Evolutionary conservation across 2,329 filamentous ascomycete genomes (phyloP), one percentile per base, ranked within the genome.

Genomic region (Cladophialophora bantiana): DNA sequence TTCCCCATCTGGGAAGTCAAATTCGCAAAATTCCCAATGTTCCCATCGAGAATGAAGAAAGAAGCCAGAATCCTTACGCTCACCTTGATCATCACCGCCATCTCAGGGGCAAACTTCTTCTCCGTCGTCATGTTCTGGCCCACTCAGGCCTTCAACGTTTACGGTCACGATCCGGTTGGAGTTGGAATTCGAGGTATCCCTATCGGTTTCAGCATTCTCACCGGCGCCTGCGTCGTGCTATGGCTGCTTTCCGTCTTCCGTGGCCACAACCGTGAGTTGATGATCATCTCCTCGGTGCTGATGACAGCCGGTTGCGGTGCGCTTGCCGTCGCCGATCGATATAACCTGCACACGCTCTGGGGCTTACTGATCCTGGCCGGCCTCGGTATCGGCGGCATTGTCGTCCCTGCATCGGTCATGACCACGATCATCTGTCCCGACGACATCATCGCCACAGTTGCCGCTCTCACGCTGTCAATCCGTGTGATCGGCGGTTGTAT

Each of bases 381-480:
- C 4, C 75, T 90, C 2, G 89, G 89, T 6, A 86, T 90, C 4
- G 89, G 89, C 6, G 89, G 87, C 1, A 88, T 91, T 59, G 85
- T 90, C 15, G 86, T 91, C 4, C 89, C 89, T 0, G 85, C 86
- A 0, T 88, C 86, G 0, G 89, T 90, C 70, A 89, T 91, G 65
- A 86, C 87, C 6, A 88, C 87, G 9, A 90, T 91, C 71, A 87
- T 90, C 70, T 90, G 88, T 68, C 88, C 89, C 0, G 86, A 89
- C 78, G 80, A 91, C 62, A 81, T 91, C 5, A 91, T 92, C 69
- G 89, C 88, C 7, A 91, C 89, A 1, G 83, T 90, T 54, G 85
- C 88, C 0, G 88, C 89, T 5, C 80, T 92, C 26, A 90, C 89
- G 0, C 83, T 91, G 42, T 85, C 88, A n/a, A 86, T 91, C 70